Evolutionary conservation across 371 early-diverging fungal species (phyloP).

Genomic region (Fennellomyces sp.): DNA sequence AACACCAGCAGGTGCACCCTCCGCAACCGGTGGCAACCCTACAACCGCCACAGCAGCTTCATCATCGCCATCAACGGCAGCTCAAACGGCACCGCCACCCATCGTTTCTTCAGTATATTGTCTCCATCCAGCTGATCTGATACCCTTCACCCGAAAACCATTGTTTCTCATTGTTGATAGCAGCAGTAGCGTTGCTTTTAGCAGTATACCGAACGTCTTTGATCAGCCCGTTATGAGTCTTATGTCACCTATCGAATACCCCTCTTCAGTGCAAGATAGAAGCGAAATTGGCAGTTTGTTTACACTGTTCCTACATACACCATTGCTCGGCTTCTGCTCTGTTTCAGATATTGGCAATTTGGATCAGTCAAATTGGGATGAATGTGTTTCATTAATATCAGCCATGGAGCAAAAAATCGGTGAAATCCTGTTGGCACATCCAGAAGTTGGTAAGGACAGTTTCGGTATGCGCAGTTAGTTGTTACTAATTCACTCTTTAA

Average conservation of each 20-base stretch:
- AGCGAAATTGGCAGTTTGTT: constrained; percentile 88
- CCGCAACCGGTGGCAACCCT: constrained; percentile 6
- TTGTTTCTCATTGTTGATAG: constrained; percentile 93
- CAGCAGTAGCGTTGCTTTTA: constrained; percentile 79
- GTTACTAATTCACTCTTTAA: neutral
- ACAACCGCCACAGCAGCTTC: neutral
- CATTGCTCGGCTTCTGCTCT: constrained; percentile 73
- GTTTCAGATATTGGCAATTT: constrained; percentile 68
- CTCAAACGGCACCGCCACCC: neutral
- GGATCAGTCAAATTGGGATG: constrained; percentile 62
- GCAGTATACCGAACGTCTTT: constrained; percentile 78
- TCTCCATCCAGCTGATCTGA: constrained; percentile 87
- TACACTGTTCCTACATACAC: constrained; percentile 90
- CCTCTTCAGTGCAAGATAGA: constrained; percentile 76
- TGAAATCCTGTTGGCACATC: constrained; percentile 46
- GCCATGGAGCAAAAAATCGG: constrained; percentile 58
- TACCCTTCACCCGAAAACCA: constrained; percentile 94
- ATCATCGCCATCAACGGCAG: constrained; percentile 5
- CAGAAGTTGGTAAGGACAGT: constrained; percentile 47
- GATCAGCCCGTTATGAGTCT: constrained; percentile 85
- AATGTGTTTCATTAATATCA: constrained; percentile 51
- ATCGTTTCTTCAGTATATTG: constrained; percentile 59
- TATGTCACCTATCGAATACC: constrained; percentile 89
- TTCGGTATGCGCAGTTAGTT: too few species aligned
- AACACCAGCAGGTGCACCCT: neutral